phyloP scores from a whole-genome alignment of 768 basidiomycete genomes.

The Lactifluus hygrophoroides region DNA sequence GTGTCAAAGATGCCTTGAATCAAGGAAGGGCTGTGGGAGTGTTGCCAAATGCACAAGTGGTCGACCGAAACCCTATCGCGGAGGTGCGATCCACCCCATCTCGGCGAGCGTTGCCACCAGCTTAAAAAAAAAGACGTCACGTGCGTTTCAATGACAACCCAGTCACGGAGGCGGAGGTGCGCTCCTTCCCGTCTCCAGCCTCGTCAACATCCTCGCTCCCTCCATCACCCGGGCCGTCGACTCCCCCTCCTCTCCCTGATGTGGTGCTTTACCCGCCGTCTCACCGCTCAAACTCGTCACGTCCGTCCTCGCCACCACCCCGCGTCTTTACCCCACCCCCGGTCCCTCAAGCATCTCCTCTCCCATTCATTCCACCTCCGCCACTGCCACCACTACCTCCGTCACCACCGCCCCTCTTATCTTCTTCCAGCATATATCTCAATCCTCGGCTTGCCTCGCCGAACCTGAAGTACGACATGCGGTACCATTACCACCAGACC shows the following conservation, averaged over 20 bases:
- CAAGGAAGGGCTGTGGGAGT: background rate
- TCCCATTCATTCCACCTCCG: background rate
- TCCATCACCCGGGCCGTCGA: conserved; percentile 9
- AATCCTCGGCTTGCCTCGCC: background rate
- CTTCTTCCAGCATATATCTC: background rate
- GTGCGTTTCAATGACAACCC: conserved; percentile 11
- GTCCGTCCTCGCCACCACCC: background rate
- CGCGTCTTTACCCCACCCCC: background rate
- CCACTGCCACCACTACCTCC: no score
- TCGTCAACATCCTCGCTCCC: conserved; percentile 9
- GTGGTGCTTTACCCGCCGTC: background rate
- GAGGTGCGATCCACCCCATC: no score
- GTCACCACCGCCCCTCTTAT: no score
- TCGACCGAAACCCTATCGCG: no score
- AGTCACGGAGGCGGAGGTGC: conserved; percentile 8
- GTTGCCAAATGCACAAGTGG: background rate
- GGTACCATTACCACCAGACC: background rate
- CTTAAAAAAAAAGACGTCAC: no score
- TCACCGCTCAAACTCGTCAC: background rate
- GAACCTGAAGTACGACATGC: conserved; percentile 3
- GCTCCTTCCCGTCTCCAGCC: conserved; percentile 9
- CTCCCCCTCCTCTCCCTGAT: conserved; percentile 5
- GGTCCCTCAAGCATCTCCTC: background rate
- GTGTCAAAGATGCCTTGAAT: background rate
- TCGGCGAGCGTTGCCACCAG: no score